Base-by-base conservation (phyloP, 1,284 basidiomycete species). In the Vanrija sp. region DNA sequence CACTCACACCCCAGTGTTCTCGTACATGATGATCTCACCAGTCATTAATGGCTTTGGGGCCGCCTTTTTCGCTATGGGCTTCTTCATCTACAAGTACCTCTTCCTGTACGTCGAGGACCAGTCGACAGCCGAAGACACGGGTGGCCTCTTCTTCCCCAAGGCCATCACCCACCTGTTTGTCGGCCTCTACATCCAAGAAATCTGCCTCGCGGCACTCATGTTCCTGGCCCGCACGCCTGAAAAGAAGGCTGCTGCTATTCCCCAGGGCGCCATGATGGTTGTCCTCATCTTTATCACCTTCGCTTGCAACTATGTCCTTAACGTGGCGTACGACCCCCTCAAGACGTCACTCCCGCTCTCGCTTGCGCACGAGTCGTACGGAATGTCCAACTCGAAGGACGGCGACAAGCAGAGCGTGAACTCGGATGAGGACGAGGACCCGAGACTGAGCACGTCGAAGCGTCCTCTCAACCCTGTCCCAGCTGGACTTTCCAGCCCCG, bases 71-170 rank as follows among this genome's bases (percentile, higher is more conserved):
- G 83, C 88, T 73, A 75, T 88, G 41, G 89, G 91, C 73, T 96
- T 88, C 75, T 77, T 84, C 57, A 77, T 91, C 35, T 94, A 88
- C 81, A 97, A 96, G 77, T 95, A 92, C 68, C 81, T 89, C 23
- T 93, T 89, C 81, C 78, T 88, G 45, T 93, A 85, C 81, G 72
- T 75, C 37, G 84, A 86, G 68, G 87, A 92, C 60, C 86, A 88
- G 68, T 84, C 85, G 15, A 76, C 82, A 0, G 77, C 81, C 3
- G 79, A 77, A 47, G 95, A 99, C 63, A 98, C 95, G 0, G 94
- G 92, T 24, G 95, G 95, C 0, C 75, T 89, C 46, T 98, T 98
- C 81, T 98, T 95, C 81, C 93, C 93, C 43, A 90, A 87, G 75
- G 95, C 96, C 1, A 84, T 98, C 42, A 84, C 87, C 50, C 94